Conservation (phyloP, 1,284 basidiomycete genomes). For the Ustilago loliicola region DNA sequence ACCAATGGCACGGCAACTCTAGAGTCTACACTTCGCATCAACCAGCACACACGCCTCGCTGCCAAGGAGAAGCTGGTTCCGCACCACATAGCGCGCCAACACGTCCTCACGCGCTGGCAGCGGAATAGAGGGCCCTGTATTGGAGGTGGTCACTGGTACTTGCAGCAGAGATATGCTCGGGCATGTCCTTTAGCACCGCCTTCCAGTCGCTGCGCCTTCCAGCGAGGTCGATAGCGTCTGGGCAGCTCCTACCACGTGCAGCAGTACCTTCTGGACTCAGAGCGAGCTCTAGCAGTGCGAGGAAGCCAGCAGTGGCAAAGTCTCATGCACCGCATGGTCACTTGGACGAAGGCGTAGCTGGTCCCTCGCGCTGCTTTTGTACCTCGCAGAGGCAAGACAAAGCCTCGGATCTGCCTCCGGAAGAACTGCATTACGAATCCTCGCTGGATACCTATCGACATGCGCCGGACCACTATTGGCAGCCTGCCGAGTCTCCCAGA, state of each 20-base stretch:
- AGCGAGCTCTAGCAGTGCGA: constrained; percentile 11
- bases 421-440: constrained; percentile 27
- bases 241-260: neutral
- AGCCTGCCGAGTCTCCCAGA: constrained; percentile 1
- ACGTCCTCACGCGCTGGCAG: constrained; percentile 6
- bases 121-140: constrained; percentile 13
- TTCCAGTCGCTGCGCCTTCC: constrained; percentile 39
- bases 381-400: constrained; percentile 18
- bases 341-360: constrained; percentile 26
- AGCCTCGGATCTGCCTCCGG: constrained; percentile 36
- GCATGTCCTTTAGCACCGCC: constrained; percentile 44
- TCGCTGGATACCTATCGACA: constrained; percentile 26
- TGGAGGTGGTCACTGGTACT: too few relatives aligned
- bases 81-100: neutral
- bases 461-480: constrained; percentile 21
- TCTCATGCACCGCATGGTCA: constrained; percentile 38
- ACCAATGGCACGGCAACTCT: constrained; percentile 21
- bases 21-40: neutral
- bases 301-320: neutral
- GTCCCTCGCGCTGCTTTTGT: constrained; percentile 51
- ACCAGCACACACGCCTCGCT: constrained; percentile 24
- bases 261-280: neutral
- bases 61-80: constrained; percentile 44
- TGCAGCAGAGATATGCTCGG: too few relatives aligned
- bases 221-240: constrained; percentile 24